Conservation (phyloP, 768 basidiomycete genomes). For the Mycena indigotica region DNA sequence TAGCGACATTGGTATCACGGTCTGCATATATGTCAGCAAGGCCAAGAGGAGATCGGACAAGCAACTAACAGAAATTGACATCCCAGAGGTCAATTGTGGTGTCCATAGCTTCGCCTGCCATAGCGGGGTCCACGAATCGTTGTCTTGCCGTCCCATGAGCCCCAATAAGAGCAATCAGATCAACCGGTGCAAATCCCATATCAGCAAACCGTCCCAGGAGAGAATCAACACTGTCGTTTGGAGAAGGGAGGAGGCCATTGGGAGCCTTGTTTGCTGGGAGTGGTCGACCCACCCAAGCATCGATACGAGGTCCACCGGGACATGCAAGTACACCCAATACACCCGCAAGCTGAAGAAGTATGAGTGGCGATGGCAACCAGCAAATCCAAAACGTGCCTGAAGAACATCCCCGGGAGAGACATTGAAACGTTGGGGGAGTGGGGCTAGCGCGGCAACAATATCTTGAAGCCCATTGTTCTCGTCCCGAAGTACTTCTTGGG, state of each 20-base stretch:
- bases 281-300: slow-evolving; percentile 17
- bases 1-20: not conserved
- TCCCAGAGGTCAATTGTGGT: not conserved
- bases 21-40: no score
- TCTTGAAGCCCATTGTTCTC: slow-evolving; percentile 19
- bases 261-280: slow-evolving; percentile 7
- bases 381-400: slow-evolving; percentile 8
- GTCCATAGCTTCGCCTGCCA: not conserved
- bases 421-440: slow-evolving; percentile 18
- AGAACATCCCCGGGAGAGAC: slow-evolving; percentile 21
- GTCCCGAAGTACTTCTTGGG: slow-evolving; percentile 6
- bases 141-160: not conserved
- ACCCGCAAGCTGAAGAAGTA: slow-evolving; percentile 11
- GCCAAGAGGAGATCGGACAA: not conserved
- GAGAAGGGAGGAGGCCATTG: not conserved
- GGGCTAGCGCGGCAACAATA: slow-evolving; percentile 11
- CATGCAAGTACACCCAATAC: slow-evolving; percentile 20
- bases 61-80: not conserved
- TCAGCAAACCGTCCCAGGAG: not conserved
- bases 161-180: not conserved
- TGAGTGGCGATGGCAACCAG: not conserved
- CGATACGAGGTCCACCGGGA: slow-evolving; percentile 19
- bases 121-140: not conserved
- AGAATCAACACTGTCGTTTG: not conserved
- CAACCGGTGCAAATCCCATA: not conserved